phyloP scores from a whole-genome alignment of 306 rosid species.

The Rosa multiflora region DNA sequence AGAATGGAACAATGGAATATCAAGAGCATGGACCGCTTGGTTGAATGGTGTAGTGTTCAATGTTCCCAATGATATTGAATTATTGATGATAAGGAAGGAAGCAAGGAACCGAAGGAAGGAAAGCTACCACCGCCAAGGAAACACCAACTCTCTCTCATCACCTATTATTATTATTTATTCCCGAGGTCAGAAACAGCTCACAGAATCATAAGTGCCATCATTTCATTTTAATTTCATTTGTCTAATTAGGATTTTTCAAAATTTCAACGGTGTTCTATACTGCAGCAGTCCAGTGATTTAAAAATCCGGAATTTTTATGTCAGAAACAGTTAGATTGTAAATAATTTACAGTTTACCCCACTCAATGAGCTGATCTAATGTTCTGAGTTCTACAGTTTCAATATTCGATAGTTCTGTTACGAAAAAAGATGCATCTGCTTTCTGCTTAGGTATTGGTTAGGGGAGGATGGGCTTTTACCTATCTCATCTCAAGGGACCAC shows the following conservation, averaged over 20 bases:
- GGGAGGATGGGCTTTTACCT: neutral
- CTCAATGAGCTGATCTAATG: too few species aligned
- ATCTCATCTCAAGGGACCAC: neutral
- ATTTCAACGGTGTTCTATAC: too few species aligned
- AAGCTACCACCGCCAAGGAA: conserved; percentile 64
- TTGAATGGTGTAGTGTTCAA: neutral
- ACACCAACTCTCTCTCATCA: conserved; percentile 26
- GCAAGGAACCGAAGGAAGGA: neutral
- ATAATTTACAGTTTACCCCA: too few species aligned
- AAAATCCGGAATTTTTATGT: too few species aligned
- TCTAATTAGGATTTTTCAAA: neutral
- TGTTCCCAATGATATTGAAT: conserved; percentile 5
- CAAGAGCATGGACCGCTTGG: conserved; percentile 25
- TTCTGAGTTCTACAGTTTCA: neutral
- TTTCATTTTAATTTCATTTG: neutral
- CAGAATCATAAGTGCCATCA: neutral
- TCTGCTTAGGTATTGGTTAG: neutral
- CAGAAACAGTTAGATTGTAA: too few species aligned
- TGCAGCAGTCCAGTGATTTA: too few species aligned
- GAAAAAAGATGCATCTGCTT: too few species aligned
- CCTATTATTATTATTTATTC: neutral
- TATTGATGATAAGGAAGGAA: conserved; percentile 29
- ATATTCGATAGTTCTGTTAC: too few species aligned
- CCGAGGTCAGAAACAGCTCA: neutral
- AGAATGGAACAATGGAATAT: conserved; percentile 29